A percentile compares a stretch with the other conserved stretches of the same genome.
Evolutionary conservation across 345 rosid species (phyloP).

Genomic region (Ceriops tagal): DNA sequence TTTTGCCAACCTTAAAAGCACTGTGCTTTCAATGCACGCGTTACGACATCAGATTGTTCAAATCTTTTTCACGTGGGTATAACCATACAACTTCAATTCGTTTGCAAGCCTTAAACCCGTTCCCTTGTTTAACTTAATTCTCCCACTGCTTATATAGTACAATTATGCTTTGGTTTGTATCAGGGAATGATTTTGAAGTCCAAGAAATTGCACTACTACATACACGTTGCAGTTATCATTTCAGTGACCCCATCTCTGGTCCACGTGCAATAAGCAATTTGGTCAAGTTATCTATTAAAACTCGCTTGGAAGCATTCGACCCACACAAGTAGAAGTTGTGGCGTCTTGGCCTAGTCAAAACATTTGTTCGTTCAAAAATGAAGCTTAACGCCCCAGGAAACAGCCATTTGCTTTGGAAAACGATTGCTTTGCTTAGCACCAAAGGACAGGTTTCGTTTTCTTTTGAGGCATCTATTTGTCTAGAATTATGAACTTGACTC

Average conservation of each 20-base stretch:
- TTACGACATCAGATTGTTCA: too few species aligned
- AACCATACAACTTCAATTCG: too few species aligned
- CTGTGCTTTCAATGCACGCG: too few species aligned
- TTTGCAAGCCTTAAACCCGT: too few species aligned
- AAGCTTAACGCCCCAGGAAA: not conserved
- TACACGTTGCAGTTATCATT: not conserved
- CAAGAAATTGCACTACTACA: not conserved
- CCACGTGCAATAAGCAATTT: conserved; percentile 11
- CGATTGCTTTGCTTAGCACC: not conserved
- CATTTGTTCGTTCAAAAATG: not conserved
- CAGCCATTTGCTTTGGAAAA: not conserved
- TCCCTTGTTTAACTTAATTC: too few species aligned
- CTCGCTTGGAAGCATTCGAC: conserved; percentile 2
- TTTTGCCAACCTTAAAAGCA: too few species aligned
- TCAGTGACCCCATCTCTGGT: conserved; percentile 7
- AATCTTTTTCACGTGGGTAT: too few species aligned
- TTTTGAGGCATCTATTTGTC: not conserved
- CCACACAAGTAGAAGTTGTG: not conserved
- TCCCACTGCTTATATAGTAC: too few species aligned
- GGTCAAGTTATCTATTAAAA: not conserved
- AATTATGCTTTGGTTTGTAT: too few species aligned
- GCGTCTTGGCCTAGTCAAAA: not conserved
- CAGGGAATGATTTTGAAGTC: too few species aligned
- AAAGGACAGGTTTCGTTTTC: not conserved
- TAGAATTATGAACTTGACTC: too few species aligned